Base-by-base conservation (phyloP, 352 stramenopile genomes). In the Synura sp. region DNA sequence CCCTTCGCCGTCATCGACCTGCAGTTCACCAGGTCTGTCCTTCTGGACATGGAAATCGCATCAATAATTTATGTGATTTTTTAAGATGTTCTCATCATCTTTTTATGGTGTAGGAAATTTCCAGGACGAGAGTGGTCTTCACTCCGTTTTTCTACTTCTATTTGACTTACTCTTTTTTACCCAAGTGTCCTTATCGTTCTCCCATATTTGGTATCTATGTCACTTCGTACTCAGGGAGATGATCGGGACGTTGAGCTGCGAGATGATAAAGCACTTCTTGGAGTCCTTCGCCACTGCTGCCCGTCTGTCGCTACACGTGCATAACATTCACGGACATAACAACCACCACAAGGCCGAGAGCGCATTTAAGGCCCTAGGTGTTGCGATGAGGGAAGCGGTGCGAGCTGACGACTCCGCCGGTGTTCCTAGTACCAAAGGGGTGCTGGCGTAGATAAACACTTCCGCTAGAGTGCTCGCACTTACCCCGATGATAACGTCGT, bases 241-340 rank as follows among this genome's bases (percentile, higher is more conserved):
- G 78, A 88, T 97, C 29, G 92, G 92, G 32, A 85, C 87, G 60
- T 81, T 97, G 25, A 95, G 89, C 78, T 93, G 88, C 73, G 91
- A 97, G 84, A 97, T 97, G 92, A 90, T 96, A 63, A 86, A 88
- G 49, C 92, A 97, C 84, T 92, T 95, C 80, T 92, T 97, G 69
- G 85, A 96, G 81, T 96, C 90, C 36, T 96, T 96, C 82, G 89
- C 90, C 5, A 91, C 88, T 29, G 86, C 89, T 0, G 90, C 90
- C 59, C 88, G 92, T 15, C 81, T 97, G 35, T 95, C 90, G 42
- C 79, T 95, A 55, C 92, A 97, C 81, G 87, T 96, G 5, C 90
- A 96, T 75, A 90, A 94, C 60, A 81, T 97, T 12, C 88, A 91
- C 42, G 92, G 91, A 25, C 84, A 84, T 73, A 97, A 97, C 82